Conservation (phyloP, 2,329 filamentous ascomycete genomes). For the Escovopsis sp. region DNA sequence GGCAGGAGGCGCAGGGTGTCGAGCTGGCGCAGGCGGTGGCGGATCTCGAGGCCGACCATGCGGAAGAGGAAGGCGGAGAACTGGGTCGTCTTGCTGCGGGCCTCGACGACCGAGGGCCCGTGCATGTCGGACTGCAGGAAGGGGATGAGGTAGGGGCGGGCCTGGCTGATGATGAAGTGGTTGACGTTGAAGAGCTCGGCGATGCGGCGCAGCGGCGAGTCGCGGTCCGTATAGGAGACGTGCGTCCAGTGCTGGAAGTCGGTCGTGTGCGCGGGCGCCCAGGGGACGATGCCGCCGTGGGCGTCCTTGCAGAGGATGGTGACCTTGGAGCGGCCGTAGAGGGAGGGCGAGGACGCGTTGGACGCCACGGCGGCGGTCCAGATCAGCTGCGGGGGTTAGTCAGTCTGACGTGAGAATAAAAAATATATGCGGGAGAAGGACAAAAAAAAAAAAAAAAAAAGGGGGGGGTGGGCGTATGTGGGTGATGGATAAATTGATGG, state of each 20-base stretch:
- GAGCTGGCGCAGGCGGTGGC: conserved; percentile 68
- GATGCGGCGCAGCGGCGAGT: conserved; percentile 52
- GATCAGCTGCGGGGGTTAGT: conserved; percentile 41
- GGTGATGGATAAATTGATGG: too few relatives aligned
- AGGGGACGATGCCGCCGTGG: conserved; percentile 56
- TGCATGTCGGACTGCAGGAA: conserved; percentile 73
- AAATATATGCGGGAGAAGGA: too few relatives aligned
- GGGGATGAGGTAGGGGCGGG: conserved; percentile 75
- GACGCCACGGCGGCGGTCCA: conserved; percentile 68
- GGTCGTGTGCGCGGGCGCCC: conserved; percentile 47
- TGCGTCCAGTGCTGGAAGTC: conserved; percentile 56
- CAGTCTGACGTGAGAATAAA: too few relatives aligned
- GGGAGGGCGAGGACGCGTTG: conserved; percentile 49
- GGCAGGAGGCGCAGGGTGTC: conserved; percentile 65
- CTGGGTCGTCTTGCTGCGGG: conserved; percentile 42
- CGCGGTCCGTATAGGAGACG: conserved; percentile 49
- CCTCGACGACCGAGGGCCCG: conserved; percentile 49
- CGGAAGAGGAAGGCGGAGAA: conserved; percentile 45
- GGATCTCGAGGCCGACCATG: conserved; percentile 60
- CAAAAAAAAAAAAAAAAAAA: too few relatives aligned
- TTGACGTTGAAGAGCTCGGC: conserved; percentile 84
- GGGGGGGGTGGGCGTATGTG: background rate
- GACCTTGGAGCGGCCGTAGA: conserved; percentile 49
- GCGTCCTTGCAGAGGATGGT: conserved; percentile 66
- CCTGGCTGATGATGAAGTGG: conserved; percentile 89